Conservation (phyloP, 2,329 filamentous ascomycete genomes). For the Biscogniauxia sp. region DNA sequence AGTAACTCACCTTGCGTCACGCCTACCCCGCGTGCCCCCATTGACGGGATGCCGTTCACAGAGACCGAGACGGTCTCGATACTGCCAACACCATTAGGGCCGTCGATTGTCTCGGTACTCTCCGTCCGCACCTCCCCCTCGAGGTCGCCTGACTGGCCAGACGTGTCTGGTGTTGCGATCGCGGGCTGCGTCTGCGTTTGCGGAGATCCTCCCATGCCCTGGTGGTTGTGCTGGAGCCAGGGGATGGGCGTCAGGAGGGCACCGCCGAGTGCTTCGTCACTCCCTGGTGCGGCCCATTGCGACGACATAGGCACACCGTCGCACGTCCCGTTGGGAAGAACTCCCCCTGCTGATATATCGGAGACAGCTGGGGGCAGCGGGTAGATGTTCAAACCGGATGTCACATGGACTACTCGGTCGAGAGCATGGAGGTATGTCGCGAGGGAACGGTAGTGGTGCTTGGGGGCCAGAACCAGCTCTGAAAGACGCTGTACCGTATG, state of each 20-base stretch:
- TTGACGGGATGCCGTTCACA: slow-evolving; percentile 65
- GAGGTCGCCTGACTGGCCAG: slow-evolving; percentile 37
- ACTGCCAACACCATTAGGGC: slow-evolving; percentile 73
- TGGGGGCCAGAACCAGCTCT: slow-evolving; percentile 78
- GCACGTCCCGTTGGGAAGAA: slow-evolving; percentile 61
- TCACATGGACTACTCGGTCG: slow-evolving; percentile 87
- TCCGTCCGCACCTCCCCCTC: slow-evolving; percentile 67
- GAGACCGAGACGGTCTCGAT: slow-evolving; percentile 80
- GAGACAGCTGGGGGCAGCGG: slow-evolving; percentile 71
- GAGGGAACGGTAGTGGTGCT: slow-evolving; percentile 75
- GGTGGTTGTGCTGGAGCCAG: slow-evolving; percentile 59
- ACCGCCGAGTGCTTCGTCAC: slow-evolving; percentile 85
- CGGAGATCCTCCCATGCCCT: slow-evolving; percentile 20
- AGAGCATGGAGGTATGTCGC: slow-evolving; percentile 86
- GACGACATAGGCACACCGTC: slow-evolving; percentile 40
- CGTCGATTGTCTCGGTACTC: slow-evolving; percentile 76
- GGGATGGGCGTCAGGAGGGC: slow-evolving; percentile 91
- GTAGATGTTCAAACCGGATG: slow-evolving; percentile 75
- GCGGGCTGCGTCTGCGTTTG: slow-evolving; percentile 19
- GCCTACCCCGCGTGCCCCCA: slow-evolving; percentile 47
- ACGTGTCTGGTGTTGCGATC: slow-evolving; percentile 24
- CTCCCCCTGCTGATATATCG: slow-evolving; percentile 53
- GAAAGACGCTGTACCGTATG: slow-evolving; percentile 91
- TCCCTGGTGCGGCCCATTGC: slow-evolving; percentile 57
- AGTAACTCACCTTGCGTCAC: slow-evolving; percentile 82